A percentile compares a stretch with the other conserved stretches of the same genome.
These are phyloP conservation scores for Chaetomium globosum DNA, from an alignment of 2,329 filamentous ascomycete genomes.

Conservation along the genomic window DNA sequence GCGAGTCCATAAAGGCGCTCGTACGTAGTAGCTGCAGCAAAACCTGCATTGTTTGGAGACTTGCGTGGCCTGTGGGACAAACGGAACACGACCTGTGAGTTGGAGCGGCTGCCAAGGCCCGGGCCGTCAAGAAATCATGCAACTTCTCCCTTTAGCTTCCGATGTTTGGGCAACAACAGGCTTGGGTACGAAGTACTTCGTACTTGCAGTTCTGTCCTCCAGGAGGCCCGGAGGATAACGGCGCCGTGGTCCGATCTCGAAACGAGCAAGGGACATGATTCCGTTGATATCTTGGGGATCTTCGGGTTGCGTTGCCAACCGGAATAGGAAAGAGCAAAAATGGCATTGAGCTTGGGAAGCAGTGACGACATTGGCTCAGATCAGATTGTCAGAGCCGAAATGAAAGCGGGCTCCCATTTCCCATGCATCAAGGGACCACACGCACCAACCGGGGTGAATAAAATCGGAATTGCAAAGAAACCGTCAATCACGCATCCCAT, in stretches of 20 bases:
- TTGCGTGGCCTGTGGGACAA: slow-evolving; percentile 20
- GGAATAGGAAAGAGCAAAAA: background rate
- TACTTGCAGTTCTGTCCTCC: too few relatives aligned
- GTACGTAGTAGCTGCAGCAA: too few relatives aligned
- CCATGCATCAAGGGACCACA: background rate
- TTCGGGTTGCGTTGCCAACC: background rate
- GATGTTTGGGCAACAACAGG: background rate
- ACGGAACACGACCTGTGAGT: too few relatives aligned
- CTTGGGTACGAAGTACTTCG: too few relatives aligned
- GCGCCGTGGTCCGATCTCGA: background rate
- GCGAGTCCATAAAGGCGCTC: background rate
- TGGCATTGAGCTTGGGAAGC: background rate
- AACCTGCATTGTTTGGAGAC: background rate
- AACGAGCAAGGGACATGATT: background rate
- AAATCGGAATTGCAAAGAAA: too few relatives aligned
- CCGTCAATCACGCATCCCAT: too few relatives aligned
- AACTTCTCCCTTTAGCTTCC: background rate
- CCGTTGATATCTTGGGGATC: background rate
- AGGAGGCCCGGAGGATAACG: background rate
- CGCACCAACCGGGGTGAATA: too few relatives aligned
- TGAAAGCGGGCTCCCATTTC: background rate
- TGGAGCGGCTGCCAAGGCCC: background rate
- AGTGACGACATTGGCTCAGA: background rate
- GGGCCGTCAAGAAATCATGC: background rate
- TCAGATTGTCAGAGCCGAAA: too few relatives aligned